Evolutionary conservation across 352 stramenopile genomes (phyloP), one percentile per base, ranked within the genome.

Genomic region (Aphanomyces euteiches): DNA sequence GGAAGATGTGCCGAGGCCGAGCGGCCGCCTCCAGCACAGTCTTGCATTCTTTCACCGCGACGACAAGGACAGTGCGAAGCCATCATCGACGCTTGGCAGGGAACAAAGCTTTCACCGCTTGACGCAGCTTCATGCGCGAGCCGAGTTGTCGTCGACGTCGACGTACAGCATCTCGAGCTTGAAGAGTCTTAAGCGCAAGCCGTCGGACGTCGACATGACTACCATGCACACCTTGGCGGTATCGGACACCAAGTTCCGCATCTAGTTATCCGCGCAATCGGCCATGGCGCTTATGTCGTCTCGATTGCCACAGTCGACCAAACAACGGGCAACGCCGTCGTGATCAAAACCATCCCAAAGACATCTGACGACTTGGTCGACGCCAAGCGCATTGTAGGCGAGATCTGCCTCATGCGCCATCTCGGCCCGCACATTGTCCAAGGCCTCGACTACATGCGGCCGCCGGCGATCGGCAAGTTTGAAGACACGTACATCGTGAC

Each of bases 311-410:
- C 84, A 15, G 90, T 79, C 48, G 85, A 93, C 75, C 84, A 90
- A 77, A 76, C 90, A 50, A 90, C 82, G 40, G 85, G 85, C 60
- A 90, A 92, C 59, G 89, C 85, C 13, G 84, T 93, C 3, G 85
- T 84, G 28, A 92, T 93, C 74, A 93, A 93, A 72, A 93, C 91
- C 70, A 86, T 93, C 56, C 84, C 85, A 28, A 89, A 89, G 69
- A 93, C 84, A 0, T 93, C 92, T 28, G 85, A 93, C 48, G 85
- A 93, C 66, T 76, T 93, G 2, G 81, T 93, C 0, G 85, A 93
- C 68, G 85, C 85, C 28, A 93, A 93, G 78, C 84, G 85, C 12
- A 93, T 93, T n/a, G 84, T 93, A 53, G 84, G 85, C 21, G 85
- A 93, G 69, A 92, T 93, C 74, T 82, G 84, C 12, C 80, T 93